Evolutionary conservation across 164 flowering plant species (phyloP), one percentile per base, ranked within the genome.

Genomic region (Tinospora cordifolia): DNA sequence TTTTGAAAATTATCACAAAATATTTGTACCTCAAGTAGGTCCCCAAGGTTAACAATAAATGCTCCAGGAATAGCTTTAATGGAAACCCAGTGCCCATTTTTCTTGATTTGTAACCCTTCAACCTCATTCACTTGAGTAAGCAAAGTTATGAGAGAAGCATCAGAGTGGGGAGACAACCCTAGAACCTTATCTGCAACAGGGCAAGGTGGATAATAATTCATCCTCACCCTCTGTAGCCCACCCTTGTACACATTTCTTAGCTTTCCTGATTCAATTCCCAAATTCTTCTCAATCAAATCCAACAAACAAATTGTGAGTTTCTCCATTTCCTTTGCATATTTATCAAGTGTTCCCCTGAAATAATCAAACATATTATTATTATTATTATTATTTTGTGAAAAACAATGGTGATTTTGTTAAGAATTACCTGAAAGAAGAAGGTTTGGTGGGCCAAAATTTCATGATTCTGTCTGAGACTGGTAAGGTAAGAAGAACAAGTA

Each of bases 161-260:
- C 89, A 0, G 86, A 84, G 67, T 86, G 87, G 25, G 85, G 80
- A 27, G 75, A 67, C 17, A 86, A 66, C 25, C 89, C 87, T 4
- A 81, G 74, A 2, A 74, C 83, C 60, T 60, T 46, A 2, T 83
- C 81, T n/a, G 89, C 81, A 30, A 81, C 72, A 12, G 85, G 86
- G 63, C 89, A 84, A 34, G 84, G 89, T 44, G 89, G 89, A 40
- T 86, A 84, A 57, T 84, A 84, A 38, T 82, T 86, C 80, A 86
- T 72, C 68, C 85, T 84, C 72, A 84, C 71, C 21, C 81, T n/a
- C 24, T 83, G 87, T 26, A 60, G 3, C 9, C 83, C 83, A 40
- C 79, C 77, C 12, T 64, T 65, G 38, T 80, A 82, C 9, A 77
- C 21, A 14, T 68, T 74, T n/a, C 10, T 67, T 63, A 86, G 75